Conservation (phyloP, 2,329 filamentous ascomycete species). For the Colletotrichum eremochloae region DNA sequence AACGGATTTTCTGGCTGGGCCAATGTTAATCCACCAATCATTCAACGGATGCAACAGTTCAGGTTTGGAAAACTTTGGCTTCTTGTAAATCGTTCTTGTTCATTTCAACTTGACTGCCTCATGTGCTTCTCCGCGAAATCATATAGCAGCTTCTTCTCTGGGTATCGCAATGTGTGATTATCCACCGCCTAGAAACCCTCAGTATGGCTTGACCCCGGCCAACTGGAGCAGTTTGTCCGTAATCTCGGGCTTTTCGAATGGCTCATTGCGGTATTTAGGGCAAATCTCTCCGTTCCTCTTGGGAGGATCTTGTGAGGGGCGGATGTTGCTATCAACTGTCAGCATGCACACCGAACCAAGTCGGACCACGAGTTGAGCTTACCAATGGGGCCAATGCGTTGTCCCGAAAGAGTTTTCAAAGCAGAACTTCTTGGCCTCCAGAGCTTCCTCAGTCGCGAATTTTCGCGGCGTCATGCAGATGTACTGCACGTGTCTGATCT, state of each 20-base stretch:
- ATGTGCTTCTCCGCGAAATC: neutral
- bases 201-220: constrained; percentile 45
- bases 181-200: neutral
- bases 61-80: no score
- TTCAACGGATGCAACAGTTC: no score
- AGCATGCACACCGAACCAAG: neutral
- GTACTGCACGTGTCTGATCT: constrained; percentile 54
- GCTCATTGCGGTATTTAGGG: constrained; percentile 50
- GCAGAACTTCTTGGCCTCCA: constrained; percentile 42
- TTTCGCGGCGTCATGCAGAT: constrained; percentile 53
- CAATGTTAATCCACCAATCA: constrained; percentile 32
- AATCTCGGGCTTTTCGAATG: constrained; percentile 46
- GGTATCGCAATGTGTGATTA: neutral
- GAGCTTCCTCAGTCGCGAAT: constrained; percentile 50
- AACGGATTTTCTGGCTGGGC: neutral
- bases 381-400: constrained; percentile 51
- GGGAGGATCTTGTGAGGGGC: constrained; percentile 49
- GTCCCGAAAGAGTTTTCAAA: constrained; percentile 47
- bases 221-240: constrained; percentile 48
- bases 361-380: constrained; percentile 2
- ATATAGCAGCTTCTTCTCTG: no score
- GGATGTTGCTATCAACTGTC: constrained; percentile 51
- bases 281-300: constrained; percentile 53
- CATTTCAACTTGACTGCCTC: neutral
- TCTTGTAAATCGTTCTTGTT: neutral